Percentiles rank a stretch among this genome's conserved stretches.
Conservation (phyloP, 1,284 basidiomycete genomes). For the Peniophora sp. region DNA sequence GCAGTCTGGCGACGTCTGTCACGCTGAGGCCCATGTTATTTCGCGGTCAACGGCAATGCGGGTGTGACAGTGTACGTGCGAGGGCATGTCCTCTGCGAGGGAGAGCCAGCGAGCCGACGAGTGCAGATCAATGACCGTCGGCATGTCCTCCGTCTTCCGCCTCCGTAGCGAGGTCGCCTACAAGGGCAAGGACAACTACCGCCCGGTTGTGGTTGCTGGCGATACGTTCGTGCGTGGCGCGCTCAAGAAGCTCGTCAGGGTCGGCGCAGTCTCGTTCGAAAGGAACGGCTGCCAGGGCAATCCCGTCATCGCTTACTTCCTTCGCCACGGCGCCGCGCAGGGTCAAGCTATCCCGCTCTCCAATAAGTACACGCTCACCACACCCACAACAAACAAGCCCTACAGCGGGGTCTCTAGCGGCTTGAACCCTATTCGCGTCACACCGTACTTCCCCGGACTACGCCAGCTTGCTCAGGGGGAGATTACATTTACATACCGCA, state of each 20-base stretch:
- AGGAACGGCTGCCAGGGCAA: constrained; percentile 88
- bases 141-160: constrained; percentile 85
- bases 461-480: constrained; percentile 90
- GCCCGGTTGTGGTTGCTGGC: constrained; percentile 77
- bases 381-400: constrained; percentile 87
- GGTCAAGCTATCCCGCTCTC: constrained; percentile 75
- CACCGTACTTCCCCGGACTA: constrained; percentile 97
- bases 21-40: constrained; percentile 81
- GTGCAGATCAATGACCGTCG: constrained; percentile 68
- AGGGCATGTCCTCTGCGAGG: constrained; percentile 73
- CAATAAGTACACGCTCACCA: constrained; percentile 77
- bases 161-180: constrained; percentile 80
- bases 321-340: constrained; percentile 80
- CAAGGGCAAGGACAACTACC: constrained; percentile 86
- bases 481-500: no score
- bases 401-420: constrained; percentile 96
- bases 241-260: constrained; percentile 80
- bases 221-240: constrained; percentile 82
- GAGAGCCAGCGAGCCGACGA: constrained; percentile 84
- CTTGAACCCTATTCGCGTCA: constrained; percentile 95
- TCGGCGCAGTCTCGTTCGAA: constrained; percentile 82
- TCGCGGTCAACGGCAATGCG: constrained; percentile 89
- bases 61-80: constrained; percentile 94
- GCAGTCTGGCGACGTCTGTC: constrained; percentile 84
- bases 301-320: constrained; percentile 88